Percentiles rank a stretch among this genome's conserved stretches.
Conservation (phyloP, 305 asterid species). For the Euphrasia arctica region DNA sequence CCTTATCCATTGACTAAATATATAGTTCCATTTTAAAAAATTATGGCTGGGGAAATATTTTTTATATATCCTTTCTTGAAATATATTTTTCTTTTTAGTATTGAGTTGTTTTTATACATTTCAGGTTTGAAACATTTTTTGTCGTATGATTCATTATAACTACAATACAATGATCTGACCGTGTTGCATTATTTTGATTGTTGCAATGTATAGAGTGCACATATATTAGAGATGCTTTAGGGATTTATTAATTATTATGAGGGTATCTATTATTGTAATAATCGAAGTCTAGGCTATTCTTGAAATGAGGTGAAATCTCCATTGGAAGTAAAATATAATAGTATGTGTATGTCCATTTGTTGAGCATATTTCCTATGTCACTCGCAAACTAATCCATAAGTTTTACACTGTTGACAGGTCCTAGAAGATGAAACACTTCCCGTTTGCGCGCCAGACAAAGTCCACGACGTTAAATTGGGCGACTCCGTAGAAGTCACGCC, state of each 20-base stretch:
- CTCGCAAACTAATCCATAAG: constrained; percentile 5
- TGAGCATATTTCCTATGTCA: background rate
- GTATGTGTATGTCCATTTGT: background rate
- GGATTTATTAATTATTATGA: background rate
- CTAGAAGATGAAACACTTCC: constrained; percentile 75
- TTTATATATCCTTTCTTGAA: constrained; percentile 6
- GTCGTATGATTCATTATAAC: constrained; percentile 3
- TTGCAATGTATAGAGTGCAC: background rate
- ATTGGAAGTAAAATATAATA: background rate
- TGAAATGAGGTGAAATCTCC: constrained; percentile 4
- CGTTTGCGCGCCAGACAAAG: constrained; percentile 73
- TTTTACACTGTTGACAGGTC: constrained; percentile 48
- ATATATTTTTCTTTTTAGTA: background rate
- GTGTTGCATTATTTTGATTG: background rate
- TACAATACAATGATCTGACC: background rate
- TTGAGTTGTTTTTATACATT: background rate
- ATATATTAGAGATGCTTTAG: background rate
- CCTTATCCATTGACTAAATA: constrained; percentile 17
- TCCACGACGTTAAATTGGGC: constrained; percentile 86
- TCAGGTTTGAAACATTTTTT: background rate
- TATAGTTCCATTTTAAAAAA: constrained; percentile 1
- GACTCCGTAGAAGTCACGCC: constrained; percentile 66
- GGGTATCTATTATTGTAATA: constrained; percentile 3
- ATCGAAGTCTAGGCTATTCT: constrained; percentile 6
- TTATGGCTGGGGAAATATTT: constrained; percentile 1